These are phyloP conservation scores for Epithemia pelagica DNA, from an alignment of 108 stramenopile genomes.

Conservation along the genomic window DNA sequence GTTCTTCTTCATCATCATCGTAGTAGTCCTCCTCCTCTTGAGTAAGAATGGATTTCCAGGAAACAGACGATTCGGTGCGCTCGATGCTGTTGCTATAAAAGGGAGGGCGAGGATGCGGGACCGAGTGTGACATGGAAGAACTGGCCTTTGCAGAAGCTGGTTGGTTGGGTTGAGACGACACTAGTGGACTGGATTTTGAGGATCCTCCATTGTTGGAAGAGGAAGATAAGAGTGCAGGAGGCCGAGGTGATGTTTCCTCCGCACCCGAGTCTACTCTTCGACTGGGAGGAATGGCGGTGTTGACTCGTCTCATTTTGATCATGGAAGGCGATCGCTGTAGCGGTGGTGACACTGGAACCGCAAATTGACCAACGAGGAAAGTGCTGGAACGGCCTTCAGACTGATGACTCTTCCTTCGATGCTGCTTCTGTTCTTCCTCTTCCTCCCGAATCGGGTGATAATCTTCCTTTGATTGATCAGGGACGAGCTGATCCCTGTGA, in stretches of 20 bases:
- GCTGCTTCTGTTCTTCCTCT: too few relatives aligned
- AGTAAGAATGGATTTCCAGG: background rate
- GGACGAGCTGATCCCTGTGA: too few relatives aligned
- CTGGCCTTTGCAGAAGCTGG: too few relatives aligned
- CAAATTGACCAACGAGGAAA: too few relatives aligned
- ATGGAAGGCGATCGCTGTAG: background rate
- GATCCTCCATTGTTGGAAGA: background rate
- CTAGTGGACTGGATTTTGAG: too few relatives aligned
- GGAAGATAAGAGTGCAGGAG: background rate
- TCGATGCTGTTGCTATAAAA: background rate
- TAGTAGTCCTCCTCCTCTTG: background rate
- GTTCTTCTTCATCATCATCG: background rate
- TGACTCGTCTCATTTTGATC: background rate
- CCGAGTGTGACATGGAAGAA: too few relatives aligned
- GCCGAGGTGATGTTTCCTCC: background rate
- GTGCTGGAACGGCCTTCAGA: too few relatives aligned
- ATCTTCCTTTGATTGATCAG: too few relatives aligned
- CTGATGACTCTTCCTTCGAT: too few relatives aligned
- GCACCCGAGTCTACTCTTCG: constrained; percentile 5
- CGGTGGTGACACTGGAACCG: too few relatives aligned
- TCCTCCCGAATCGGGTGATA: too few relatives aligned
- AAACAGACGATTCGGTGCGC: background rate
- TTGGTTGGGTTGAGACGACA: too few relatives aligned
- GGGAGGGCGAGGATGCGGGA: background rate
- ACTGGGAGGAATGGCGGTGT: constrained; percentile 5